Percentiles rank a stretch among this genome's conserved stretches.
phyloP scores from a whole-genome alignment of 2,329 filamentous ascomycete species.

The Botrytis medusae region DNA sequence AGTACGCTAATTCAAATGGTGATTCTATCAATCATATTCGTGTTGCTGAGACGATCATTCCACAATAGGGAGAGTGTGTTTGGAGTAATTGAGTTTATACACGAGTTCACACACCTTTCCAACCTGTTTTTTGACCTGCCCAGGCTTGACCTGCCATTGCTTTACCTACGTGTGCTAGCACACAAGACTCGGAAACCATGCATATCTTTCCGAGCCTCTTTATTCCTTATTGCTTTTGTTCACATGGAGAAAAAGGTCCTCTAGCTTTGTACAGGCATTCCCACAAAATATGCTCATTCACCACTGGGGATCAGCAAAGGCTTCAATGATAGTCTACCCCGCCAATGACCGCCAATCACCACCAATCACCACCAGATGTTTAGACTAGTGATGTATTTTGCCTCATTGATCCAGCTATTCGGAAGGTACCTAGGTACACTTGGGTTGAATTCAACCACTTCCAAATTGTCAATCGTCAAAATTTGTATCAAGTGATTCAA shows the following conservation, averaged over 20 bases:
- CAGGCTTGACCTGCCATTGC: not conserved
- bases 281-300: not conserved
- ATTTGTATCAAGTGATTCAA: not conserved
- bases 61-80: not conserved
- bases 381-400: not conserved
- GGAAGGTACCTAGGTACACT: not conserved
- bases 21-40: not conserved
- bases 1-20: not conserved
- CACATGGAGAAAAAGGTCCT: no score
- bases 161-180: not conserved
- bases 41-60: not conserved
- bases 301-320: not conserved
- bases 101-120: not conserved
- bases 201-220: not conserved
- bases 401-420: not conserved
- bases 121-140: not conserved
- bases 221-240: not conserved
- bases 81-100: not conserved
- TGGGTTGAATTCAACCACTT: not conserved
- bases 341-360: not conserved
- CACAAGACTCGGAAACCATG: not conserved
- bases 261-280: not conserved
- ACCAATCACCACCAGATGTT: not conserved
- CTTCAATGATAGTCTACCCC: not conserved
- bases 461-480: not conserved